Base-by-base conservation (phyloP, 371 early-diverging fungal genomes). In the Lichtheimia ornata region DNA sequence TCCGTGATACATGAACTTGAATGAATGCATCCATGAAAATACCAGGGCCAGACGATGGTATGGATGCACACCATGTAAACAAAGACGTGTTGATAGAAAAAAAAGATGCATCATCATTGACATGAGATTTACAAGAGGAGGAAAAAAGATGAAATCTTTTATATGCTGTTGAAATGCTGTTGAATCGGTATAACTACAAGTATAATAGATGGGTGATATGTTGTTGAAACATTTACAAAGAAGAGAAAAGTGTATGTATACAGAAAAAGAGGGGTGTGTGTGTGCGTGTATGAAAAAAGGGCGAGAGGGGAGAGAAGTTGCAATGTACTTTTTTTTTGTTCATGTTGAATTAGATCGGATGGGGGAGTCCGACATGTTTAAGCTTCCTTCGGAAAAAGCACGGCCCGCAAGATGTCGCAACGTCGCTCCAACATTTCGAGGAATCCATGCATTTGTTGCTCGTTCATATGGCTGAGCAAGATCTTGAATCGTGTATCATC, bases 401-500 rank as follows among this genome's bases (percentile, higher is more conserved):
- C 54, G 41, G 17, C 41, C 5, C 73, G 62, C 13, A 71, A 41
- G 52, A 67, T 67, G 4, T 51, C 65, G 43, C 72, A 71, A 13
- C 72, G 64, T 13, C 72, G 65, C 53, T 71, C 72, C 18, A 71
- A 65, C 72, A 71, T 65, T 11, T 54, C 62, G 30, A 71, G 56
- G 44, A 69, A 67, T 11, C 64, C 69, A 14, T 60, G 58, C 69
- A 69, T 66, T 51, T 67, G 69, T 40, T 64, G 63, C 62, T 67
- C 41, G 50, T 64, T 53, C 69, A 73, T 63, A 50, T 59, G 56
- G 53, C 65, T 64, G 58, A 79, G 30, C 66, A 81, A 13, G 28
- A 64, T 49, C 61, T 73, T 55, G 77, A 78, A 56, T 47, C 64
- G 57, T 43, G 67, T 25, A 63, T 77, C 70, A 50, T 66, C 71